Conservation (phyloP, 2,329 filamentous ascomycete species). For the Penicillium sp. region DNA sequence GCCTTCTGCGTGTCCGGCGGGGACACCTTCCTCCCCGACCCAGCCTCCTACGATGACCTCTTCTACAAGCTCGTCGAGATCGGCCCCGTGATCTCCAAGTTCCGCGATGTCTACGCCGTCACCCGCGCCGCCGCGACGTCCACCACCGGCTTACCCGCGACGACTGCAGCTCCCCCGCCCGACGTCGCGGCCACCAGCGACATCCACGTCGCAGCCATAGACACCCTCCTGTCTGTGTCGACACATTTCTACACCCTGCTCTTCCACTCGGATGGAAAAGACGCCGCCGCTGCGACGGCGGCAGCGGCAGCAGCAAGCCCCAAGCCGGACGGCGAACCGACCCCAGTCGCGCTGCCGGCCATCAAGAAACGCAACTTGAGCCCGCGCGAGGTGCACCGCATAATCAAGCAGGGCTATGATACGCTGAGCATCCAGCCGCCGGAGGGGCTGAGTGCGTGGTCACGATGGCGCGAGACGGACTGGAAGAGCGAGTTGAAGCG, state of each 20-base stretch:
- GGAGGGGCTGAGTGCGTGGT: slow-evolving; percentile 83
- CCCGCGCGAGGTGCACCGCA: slow-evolving; percentile 76
- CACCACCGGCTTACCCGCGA: slow-evolving; percentile 9
- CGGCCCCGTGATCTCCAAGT: slow-evolving; percentile 75
- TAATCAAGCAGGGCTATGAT: slow-evolving; percentile 96
- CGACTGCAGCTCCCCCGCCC: slow-evolving; percentile 1
- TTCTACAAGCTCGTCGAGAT: slow-evolving; percentile 98
- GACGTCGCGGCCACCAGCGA: slow-evolving; percentile 17
- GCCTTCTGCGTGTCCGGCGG: slow-evolving; percentile 81
- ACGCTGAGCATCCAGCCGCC: slow-evolving; percentile 86
- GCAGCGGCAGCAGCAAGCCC: slow-evolving; percentile 13
- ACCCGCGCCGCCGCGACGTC: slow-evolving; percentile 16
- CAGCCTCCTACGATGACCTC: slow-evolving; percentile 86
- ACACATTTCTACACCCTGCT: slow-evolving; percentile 85
- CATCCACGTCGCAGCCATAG: slow-evolving; percentile 64
- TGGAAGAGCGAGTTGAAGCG: slow-evolving; percentile 82
- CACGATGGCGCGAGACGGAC: slow-evolving; percentile 80
- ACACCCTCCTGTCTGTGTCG: slow-evolving; percentile 73
- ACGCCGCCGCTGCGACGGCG: slow-evolving; percentile 21
- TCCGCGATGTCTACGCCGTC: slow-evolving; percentile 70
- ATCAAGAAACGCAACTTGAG: slow-evolving; percentile 65
- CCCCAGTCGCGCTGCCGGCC: slow-evolving; percentile 30
- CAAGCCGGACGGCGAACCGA: slow-evolving; percentile 24
- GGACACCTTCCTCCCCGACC: slow-evolving; percentile 84
- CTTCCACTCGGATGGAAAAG: slow-evolving; percentile 52